phyloP scores from a whole-genome alignment of 2,329 filamentous ascomycete genomes.

The Aureobasidium subglaciale region DNA sequence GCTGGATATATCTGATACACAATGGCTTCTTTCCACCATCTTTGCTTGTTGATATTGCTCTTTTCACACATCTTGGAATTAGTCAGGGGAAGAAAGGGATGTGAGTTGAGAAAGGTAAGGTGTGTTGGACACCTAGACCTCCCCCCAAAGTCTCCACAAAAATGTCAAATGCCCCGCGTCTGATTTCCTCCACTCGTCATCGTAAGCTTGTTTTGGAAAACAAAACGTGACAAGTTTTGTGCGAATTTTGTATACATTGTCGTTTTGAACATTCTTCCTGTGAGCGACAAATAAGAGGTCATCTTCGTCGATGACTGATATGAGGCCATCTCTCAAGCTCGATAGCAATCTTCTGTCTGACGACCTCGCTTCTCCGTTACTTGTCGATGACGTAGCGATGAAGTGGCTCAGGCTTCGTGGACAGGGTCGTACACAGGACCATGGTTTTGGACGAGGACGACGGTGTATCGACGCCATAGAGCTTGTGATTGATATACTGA shows the following conservation, averaged over 20 bases:
- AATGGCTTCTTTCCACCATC: conserved; percentile 34
- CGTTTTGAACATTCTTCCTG: too few species aligned
- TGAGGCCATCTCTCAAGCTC: too few species aligned
- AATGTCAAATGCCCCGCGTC: too few species aligned
- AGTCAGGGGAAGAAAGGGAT: too few species aligned
- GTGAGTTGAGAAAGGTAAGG: too few species aligned
- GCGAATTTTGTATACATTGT: too few species aligned
- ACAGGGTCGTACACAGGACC: not conserved
- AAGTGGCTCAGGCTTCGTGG: not conserved
- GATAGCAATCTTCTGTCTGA: too few species aligned
- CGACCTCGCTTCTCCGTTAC: not conserved
- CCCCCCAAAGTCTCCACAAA: too few species aligned
- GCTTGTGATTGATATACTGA: accelerated
- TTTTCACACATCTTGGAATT: not conserved
- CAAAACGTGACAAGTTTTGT: not conserved
- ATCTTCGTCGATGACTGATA: conserved; percentile 6
- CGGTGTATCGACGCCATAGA: not conserved
- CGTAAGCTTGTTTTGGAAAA: too few species aligned
- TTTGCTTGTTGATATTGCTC: not conserved
- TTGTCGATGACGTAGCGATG: not conserved
- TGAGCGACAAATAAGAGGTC: too few species aligned
- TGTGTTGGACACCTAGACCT: too few species aligned
- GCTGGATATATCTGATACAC: conserved; percentile 42
- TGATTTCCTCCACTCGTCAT: too few species aligned
- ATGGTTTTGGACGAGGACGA: not conserved